Evolutionary conservation across 2,329 filamentous ascomycete genomes (phyloP), one percentile per base, ranked within the genome.

Genomic region (Leptosphaerulina australis): DNA sequence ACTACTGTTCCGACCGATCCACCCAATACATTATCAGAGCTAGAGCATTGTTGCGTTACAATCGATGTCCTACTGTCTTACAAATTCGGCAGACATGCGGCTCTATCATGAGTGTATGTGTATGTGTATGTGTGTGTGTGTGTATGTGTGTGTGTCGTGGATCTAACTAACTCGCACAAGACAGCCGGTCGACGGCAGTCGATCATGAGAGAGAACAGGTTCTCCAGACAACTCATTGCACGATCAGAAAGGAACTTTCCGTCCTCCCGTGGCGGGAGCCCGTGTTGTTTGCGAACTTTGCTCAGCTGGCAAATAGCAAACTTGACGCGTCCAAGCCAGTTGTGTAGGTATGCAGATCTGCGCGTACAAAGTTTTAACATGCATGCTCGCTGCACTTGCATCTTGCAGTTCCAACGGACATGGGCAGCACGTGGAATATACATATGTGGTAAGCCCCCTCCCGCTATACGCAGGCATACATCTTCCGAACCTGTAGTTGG

Each of bases 311-410:
- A 26, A 17, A 30, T 26, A 37, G 30, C 14, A 22, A 31, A 37
- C 24, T 30, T 31, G 31, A 25, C 34, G 25, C 25, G 25, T 37
- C 41, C 22, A 34, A 39, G 24, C 50, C 39, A 29, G 24, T 25
- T 11, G 14, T 38, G 40, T 29, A 29, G 20, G 17, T 34, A 31
- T 17, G n/a, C 24, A 47, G 17, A 37, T 48, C 22, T 50, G 48
- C 48, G 28, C 17, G 21, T 40, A 44, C 30, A 55, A 58, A 61
- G 50, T 60, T 43, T 58, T 44, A 31, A 25, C 46, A 46, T 53
- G 59, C 59, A 61, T 55, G 47, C 45, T 54, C 50, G 52, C 55
- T 48, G 43, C 53, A 58, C 53, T 49, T 58, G 48, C 43, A 33
- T 53, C 35, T 39, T 55, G 50, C 33, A 15, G 20, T 36, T 41